Evolutionary conservation across 106 monocot genomes (phyloP), one percentile per base, ranked within the genome.

Genomic region (Alisma plantagoaquatica): DNA sequence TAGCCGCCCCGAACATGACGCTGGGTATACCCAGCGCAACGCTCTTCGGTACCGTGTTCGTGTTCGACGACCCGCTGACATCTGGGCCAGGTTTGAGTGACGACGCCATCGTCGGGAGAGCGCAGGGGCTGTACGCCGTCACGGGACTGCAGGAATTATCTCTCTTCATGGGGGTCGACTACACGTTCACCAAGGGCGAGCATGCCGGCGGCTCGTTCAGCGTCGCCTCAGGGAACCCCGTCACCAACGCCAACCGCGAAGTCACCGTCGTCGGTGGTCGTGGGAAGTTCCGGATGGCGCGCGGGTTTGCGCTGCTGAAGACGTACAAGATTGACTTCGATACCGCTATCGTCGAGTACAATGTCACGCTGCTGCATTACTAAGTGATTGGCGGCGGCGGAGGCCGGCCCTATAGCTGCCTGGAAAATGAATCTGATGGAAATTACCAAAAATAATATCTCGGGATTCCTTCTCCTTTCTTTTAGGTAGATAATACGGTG

Each of bases 71-170:
- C 27, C 28, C 29, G 15, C 52, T 52, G 14, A 52, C 52, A 30
- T 12, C 8, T 9, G 52, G 52, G 2, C 28, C 29, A 25, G n/a
- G n/a, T n/a, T n/a, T n/a, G n/a, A n/a, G n/a, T n/a, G 52, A 52
- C 14, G 25, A 2, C 14, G 17, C 49, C 14, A 10, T n/a, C 2
- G 28, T 62, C 0, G 62, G 62, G 5, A 33, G 23, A 7, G 62
- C 62, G 17, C 62, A 62, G 50, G 62, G 62, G 16, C 7, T 62
- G 15, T 62, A 62, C 38, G 35, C 28, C 50, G 29, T 27, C 3
- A 4, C 62, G 7, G 33, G 29, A 3, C 49, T 38, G 33, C 2
- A 50, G 2, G 2, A 27, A 38, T n/a, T 62, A 9, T 18, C 62
- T 1, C 10, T 46, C 38, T 14, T 62, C 7, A 6, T 62, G 22